These are phyloP conservation scores for Acer saccharum DNA, from an alignment of 345 rosid genomes.

Conservation along the genomic window DNA sequence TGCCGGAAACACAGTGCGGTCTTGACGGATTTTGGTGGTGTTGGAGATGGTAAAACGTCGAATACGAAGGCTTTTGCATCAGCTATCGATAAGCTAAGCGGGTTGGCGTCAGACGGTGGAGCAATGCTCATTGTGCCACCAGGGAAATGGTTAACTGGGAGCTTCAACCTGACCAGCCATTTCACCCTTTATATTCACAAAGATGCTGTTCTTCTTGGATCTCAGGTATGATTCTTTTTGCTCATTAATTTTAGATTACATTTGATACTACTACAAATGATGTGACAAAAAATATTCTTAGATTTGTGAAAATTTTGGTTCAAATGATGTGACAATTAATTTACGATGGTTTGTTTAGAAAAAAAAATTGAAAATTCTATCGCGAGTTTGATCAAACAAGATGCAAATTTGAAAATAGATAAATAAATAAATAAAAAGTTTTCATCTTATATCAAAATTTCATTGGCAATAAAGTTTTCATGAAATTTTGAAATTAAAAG, in stretches of 20 bases:
- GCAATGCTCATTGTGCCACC: constrained; percentile 75
- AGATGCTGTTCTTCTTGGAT: constrained; percentile 68
- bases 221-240: constrained; percentile 48
- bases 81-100: constrained; percentile 55
- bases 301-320: no score
- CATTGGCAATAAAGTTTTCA: no score
- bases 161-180: constrained; percentile 80
- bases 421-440: no score
- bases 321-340: no score
- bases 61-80: constrained; percentile 61
- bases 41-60: constrained; percentile 73
- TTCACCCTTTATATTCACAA: constrained; percentile 76
- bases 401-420: no score
- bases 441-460: no score
- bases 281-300: no score
- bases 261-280: no score
- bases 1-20: constrained; percentile 70
- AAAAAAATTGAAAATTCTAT: no score
- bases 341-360: no score
- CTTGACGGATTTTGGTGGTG: constrained; percentile 71
- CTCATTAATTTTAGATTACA: no score
- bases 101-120: constrained; percentile 56
- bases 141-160: constrained; percentile 88
- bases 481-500: neutral
- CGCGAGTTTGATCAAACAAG: no score